Percentiles rank a stretch among this genome's conserved stretches.
Evolutionary conservation across 2,329 filamentous ascomycete genomes (phyloP).

Genomic region (Aspergillus pseudoglaucus): DNA sequence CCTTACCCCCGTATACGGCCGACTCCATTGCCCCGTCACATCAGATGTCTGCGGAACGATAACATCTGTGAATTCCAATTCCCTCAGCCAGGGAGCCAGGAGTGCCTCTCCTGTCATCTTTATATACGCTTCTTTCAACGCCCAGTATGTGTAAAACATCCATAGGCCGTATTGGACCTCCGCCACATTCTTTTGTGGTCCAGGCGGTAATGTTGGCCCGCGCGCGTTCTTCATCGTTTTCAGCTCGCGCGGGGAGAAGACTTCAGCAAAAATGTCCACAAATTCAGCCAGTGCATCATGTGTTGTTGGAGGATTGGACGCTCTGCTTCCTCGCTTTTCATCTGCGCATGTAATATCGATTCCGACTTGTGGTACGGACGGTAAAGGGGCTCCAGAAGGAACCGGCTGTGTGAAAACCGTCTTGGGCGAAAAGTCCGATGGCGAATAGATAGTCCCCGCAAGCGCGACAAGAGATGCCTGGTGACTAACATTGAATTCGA

Average conservation of each 20-base stretch:
- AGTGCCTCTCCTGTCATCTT: constrained; percentile 61
- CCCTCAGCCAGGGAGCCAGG: constrained; percentile 54
- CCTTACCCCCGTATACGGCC: constrained; percentile 38
- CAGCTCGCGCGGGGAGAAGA: constrained; percentile 52
- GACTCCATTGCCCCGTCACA: constrained; percentile 23
- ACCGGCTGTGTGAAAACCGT: constrained; percentile 2
- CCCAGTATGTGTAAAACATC: constrained; percentile 60
- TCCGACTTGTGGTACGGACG: constrained; percentile 42
- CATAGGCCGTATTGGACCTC: constrained; percentile 51
- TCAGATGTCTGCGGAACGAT: constrained; percentile 42
- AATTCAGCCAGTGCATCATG: constrained; percentile 49
- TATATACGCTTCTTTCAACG: constrained; percentile 60
- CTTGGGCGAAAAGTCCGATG: background rate
- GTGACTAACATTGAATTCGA: constrained; percentile 62
- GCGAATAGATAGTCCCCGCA: constrained; percentile 41
- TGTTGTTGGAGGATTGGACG: constrained; percentile 38
- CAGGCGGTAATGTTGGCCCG: constrained; percentile 7
- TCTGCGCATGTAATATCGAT: constrained; percentile 59
- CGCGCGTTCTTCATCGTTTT: constrained; percentile 48
- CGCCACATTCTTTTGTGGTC: constrained; percentile 18
- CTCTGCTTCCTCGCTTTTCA: constrained; percentile 47
- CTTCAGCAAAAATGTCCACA: constrained; percentile 54
- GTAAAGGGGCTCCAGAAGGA: constrained; percentile 5
- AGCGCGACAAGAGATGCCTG: constrained; percentile 58
- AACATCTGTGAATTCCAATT: constrained; percentile 56